Base-by-base conservation (phyloP, 805 yeast genomes). In the Metschnikowia orientalis region DNA sequence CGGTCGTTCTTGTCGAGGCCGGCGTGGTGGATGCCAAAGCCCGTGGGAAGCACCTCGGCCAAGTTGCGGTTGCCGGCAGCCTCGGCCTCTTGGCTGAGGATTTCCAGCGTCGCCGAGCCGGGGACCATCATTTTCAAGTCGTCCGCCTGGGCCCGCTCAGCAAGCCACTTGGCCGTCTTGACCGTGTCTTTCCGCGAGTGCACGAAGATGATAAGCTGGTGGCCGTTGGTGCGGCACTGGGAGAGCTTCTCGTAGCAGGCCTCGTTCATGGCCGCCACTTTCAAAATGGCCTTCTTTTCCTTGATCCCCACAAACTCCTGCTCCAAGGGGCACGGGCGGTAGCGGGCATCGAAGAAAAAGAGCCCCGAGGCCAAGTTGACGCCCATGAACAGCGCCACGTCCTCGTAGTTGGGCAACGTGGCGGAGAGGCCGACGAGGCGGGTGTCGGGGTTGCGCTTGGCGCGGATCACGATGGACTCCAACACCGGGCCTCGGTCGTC, bases 401-500 rank as follows among this genome's bases (percentile, higher is more conserved):
- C 97, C 39, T 61, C 55, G 51, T 81, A 90, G 51, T 89, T 88
- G 2, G 97, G 96, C 32, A 90, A 69, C 0, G 97, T 89, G 0
- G 97, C 97, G 1, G 97, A 88, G 9, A 90, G 64, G 0, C 95
- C 97, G 8, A 89, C 79, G 6, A 90, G 54, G 42, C 98, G 68
- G 0, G 80, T 79, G 3, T 34, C 40, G 8, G 67, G 60, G 9
- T 63, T 69, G 6, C 67, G 69, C 0, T 71, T 55, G 8, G 58
- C 57, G 51, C 97, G 70, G 3, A 95, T 77, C 4, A 90, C 90
- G 31, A 90, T 81, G 48, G 82, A 78, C 52, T 90, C 98, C 28
- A 90, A 47, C 0, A 89, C 97, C 0, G 97, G 96, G 3, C 98
- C 98, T 66, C 98, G 78, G 46, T 79, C 87, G 53, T 90, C 97